A percentile compares a stretch with the other conserved stretches of the same genome.
Evolutionary conservation across 768 basidiomycete genomes (phyloP).

Genomic region (Leccinum pellstonianum): DNA sequence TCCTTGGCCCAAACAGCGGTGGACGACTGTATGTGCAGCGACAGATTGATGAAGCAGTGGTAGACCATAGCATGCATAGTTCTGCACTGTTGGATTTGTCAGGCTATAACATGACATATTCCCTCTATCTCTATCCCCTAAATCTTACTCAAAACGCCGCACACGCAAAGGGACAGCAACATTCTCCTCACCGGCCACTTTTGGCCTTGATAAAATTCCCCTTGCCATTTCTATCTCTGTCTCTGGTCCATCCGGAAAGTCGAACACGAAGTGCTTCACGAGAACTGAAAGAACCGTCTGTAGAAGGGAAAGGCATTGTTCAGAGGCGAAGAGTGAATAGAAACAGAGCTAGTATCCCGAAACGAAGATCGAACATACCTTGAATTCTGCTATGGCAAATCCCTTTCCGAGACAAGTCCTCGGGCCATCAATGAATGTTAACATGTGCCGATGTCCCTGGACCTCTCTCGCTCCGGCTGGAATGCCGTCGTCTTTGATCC

Average conservation of each 20-base stretch:
- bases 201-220: slow-evolving; percentile 23
- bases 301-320: background rate
- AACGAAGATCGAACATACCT: slow-evolving; percentile 19
- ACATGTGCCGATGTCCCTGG: slow-evolving; percentile 49
- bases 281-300: slow-evolving; percentile 46
- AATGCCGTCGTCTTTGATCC: slow-evolving; percentile 43
- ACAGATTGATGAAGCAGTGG: no score
- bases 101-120: no score
- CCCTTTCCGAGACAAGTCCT: slow-evolving; percentile 34
- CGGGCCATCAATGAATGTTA: slow-evolving; percentile 54
- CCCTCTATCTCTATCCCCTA: background rate
- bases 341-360: background rate
- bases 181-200: slow-evolving; percentile 26
- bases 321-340: background rate
- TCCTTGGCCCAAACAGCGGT: no score
- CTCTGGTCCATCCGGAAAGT: slow-evolving; percentile 20
- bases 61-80: no score
- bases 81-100: no score
- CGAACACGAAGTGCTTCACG: slow-evolving; percentile 33
- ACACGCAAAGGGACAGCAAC: slow-evolving; percentile 5
- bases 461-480: slow-evolving; percentile 39
- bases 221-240: slow-evolving; percentile 11
- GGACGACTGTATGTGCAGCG: no score
- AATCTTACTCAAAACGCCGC: slow-evolving; percentile 7
- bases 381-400: slow-evolving; percentile 21